Base-by-base conservation (phyloP, 768 basidiomycete genomes). In the Kwoniella sp. region DNA sequence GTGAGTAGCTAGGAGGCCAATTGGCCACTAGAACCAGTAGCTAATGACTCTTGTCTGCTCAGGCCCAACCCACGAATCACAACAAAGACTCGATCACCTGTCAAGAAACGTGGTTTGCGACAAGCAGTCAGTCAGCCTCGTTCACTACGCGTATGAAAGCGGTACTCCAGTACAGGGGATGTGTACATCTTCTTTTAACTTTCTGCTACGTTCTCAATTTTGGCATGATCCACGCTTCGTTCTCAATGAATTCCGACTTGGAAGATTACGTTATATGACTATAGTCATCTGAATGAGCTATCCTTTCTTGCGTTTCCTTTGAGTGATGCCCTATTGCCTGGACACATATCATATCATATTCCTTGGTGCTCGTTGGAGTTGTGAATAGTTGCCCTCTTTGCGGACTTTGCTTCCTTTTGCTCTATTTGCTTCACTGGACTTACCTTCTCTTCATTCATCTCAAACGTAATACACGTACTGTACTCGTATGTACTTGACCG, bases 51-150 rank as follows among this genome's bases (percentile, higher is more conserved):
- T 44, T 9, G 8, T 15, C 4, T 44, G 17, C 3, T 9, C 17
- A 44, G 40, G 40, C 40, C 40, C 17, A 44, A 6, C 40, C 40
- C 40, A 3, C 8, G 40, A 44, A 44, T 10, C 10, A 22, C 21
- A 4, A 46, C 26, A 2, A 58, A 58, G 44, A 46, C 37, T 58
- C 44, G 48, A 50, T 49, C 52, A 13, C 60, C 60, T 26, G 44
- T 29, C n/a, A 64, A 58, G 49, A 50, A 46, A 25, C 36, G 55
- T 24, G 48, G 33, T 13, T 36, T 54, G 49, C 51, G 62, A 30
- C 62, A 64, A 22, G 62, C 44, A 15, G 62, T 40, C 33, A 64
- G 62, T 53, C 55, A 56, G 37, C 62, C 62, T 22, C 55, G 49
- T 52, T 24, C 37, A 15, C 33, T 64, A 24, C 37, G 62, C 12